Evolutionary conservation across 805 yeast species (phyloP), one percentile per base, ranked within the genome.

Genomic region (Lachancea dasiensis): DNA sequence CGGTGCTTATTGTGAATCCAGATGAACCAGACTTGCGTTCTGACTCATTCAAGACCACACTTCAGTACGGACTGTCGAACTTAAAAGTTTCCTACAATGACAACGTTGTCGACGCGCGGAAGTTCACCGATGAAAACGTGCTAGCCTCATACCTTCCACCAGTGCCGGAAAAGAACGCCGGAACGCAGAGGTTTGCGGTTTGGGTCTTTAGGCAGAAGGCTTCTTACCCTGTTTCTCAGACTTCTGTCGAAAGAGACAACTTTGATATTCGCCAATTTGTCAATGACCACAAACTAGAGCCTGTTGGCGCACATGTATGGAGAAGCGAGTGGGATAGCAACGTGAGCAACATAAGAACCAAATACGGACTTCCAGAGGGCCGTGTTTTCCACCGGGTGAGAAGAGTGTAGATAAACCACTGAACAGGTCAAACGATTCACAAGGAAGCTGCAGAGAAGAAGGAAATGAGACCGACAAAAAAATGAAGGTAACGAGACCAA

Each of bases 221-320:
- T 13, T 30, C 40, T 21, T 19, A 34, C 15, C 35, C 28, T 9
- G 13, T 15, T 5, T 37, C 41, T 5, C 32, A 34, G 30, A 45
- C 53, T 9, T 40, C 54, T 3, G 34, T 55, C 13, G 52, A 57
- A 24, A 61, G 79, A 46, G 73, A 72, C 9, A 57, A 65, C 39
- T 90, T 90, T 55, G 75, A 86, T 51, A 79, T 90, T 45, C 76
- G 97, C 57, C 51, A 54, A 5, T 89, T 86, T 59, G 83, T 69
- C 11, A 67, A 62, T 3, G 45, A 61, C 3, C 57, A 83, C 59
- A 57, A 67, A 3, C 70, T 92, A 48, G 65, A 67, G n/a, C 77
- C 97, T 1, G 77, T 89, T 33, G 97, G 97, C 19, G 96, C 95
- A 2, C 95, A 86, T 58, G 70, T 86, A 31, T 90, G 95, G 90